Evolutionary conservation across 140 eudicot genomes (phyloP), one percentile per base, ranked within the genome.

Genomic region (Stevia rebaudiana): DNA sequence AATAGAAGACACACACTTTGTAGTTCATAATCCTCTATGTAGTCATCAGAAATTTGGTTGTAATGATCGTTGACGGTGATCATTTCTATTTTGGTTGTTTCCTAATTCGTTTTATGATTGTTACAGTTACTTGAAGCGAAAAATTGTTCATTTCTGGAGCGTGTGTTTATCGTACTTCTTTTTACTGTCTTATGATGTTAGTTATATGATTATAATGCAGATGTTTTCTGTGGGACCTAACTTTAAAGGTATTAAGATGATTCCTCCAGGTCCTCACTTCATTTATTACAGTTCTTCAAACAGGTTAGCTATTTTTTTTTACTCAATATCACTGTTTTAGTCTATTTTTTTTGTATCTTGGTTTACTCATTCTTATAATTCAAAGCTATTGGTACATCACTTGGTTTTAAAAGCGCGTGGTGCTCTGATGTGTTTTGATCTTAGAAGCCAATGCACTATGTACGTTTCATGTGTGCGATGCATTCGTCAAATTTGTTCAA

Each of bases 211-310:
- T 21, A 16, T 65, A 33, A 18, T 80, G 82, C 88, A 87, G 98
- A 80, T 87, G 80, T 91, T 84, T 55, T 84, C 83, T 1, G 79
- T 72, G 0, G 98, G 98, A n/a, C 98, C 98, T 52, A 71, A 70
- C 43, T 91, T 87, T 15, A 80, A 79, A 74, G 98, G 98, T 47
- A 75, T 91, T 42, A 91, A 91, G 81, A 91, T 91, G 98, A 91
- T 91, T 81, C 98, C 98, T 59, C 98, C 96, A 0, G 98, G 96
- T 37, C 81, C 87, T 72, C 98, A 91, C 61, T 87, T 87, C 50
- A 57, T 91, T 62, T 91, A 82, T 57, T 91, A 87, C 62, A 70
- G 86, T 73, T 82, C 98, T 7, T 77, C 96, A 1, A 82, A 77
- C 74, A 87, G 94, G 98, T 90, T 69, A 54, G 73, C 42, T 61